phyloP scores from a whole-genome alignment of 169 alveolate species.

The Cryptosporidium sp. region DNA sequence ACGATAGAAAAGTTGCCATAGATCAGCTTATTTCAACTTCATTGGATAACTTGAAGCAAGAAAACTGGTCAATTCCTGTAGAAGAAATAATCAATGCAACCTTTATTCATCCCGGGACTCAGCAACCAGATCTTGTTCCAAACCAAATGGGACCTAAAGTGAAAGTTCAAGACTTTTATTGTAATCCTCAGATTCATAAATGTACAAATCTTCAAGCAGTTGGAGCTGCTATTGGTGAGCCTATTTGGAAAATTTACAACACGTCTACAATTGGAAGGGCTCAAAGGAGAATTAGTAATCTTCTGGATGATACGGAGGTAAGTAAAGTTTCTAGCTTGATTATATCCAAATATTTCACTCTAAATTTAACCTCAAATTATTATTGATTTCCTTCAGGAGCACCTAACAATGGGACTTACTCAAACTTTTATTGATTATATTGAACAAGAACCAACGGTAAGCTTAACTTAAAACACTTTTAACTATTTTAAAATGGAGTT shows the following conservation, averaged over 20 bases:
- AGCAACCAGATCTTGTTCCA: slow-evolving; percentile 66
- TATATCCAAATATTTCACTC: not conserved
- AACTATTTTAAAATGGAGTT: not conserved
- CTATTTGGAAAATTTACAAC: slow-evolving; percentile 69
- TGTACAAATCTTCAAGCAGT: slow-evolving; percentile 48
- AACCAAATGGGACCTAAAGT: slow-evolving; percentile 72
- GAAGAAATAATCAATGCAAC: slow-evolving; percentile 68
- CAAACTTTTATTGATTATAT: slow-evolving; percentile 69
- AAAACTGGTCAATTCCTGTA: slow-evolving; percentile 72
- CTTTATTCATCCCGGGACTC: slow-evolving; percentile 57
- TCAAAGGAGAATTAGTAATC: slow-evolving; percentile 53
- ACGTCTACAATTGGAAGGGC: slow-evolving; percentile 67
- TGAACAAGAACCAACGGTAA: slow-evolving; percentile 73
- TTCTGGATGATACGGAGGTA: slow-evolving; percentile 65
- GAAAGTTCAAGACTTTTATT: slow-evolving; percentile 54
- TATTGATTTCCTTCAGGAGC: not conserved
- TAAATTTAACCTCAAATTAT: too few relatives aligned
- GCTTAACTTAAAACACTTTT: not conserved
- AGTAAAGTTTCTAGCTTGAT: not conserved
- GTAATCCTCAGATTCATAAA: slow-evolving; percentile 68
- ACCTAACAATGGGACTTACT: slow-evolving; percentile 65
- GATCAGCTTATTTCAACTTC: slow-evolving; percentile 48
- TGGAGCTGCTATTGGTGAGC: slow-evolving; percentile 67
- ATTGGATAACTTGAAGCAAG: slow-evolving; percentile 31
- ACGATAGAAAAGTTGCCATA: slow-evolving; percentile 38